A percentile compares a stretch with the other conserved stretches of the same genome.
These are phyloP conservation scores for Oryza australiensis DNA, from an alignment of 176 grass and related monocot genomes.

Conservation along the genomic window DNA sequence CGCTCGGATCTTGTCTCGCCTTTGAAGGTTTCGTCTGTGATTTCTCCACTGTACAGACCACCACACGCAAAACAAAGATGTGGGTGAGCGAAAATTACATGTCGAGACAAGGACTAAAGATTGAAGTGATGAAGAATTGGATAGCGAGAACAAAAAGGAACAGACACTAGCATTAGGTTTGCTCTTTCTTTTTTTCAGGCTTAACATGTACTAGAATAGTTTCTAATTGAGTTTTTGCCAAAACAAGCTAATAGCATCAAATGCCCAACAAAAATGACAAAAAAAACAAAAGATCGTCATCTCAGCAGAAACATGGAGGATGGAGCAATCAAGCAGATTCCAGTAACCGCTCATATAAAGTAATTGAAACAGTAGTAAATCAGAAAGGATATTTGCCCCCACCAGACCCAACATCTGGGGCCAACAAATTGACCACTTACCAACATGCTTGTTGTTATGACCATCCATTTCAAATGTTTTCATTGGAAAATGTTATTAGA, in stretches of 20 bases:
- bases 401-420: conserved; percentile 29
- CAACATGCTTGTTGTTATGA: conserved; percentile 17
- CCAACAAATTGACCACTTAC: conserved; percentile 28
- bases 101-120: neutral
- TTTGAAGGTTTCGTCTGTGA: conserved; percentile 68
- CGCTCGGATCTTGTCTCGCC: conserved; percentile 58
- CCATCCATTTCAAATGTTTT: conserved; percentile 30
- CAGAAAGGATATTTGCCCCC: conserved; percentile 23
- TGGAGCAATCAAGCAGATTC: neutral
- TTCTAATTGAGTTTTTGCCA: neutral
- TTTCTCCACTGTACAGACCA: conserved; percentile 50
- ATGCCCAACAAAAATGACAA: neutral
- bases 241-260: conserved; percentile 1
- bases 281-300: conserved; percentile 17
- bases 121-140: neutral
- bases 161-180: neutral
- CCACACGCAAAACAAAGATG: conserved; percentile 29
- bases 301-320: neutral
- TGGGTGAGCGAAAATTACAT: neutral
- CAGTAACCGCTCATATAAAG: neutral
- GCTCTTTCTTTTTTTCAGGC: neutral
- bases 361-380: conserved; percentile 29
- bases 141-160: neutral
- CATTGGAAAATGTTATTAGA: neutral
- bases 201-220: neutral